phyloP scores from a whole-genome alignment of 495 filamentous ascomycete genomes.

The Lasiosphaeria miniovina region DNA sequence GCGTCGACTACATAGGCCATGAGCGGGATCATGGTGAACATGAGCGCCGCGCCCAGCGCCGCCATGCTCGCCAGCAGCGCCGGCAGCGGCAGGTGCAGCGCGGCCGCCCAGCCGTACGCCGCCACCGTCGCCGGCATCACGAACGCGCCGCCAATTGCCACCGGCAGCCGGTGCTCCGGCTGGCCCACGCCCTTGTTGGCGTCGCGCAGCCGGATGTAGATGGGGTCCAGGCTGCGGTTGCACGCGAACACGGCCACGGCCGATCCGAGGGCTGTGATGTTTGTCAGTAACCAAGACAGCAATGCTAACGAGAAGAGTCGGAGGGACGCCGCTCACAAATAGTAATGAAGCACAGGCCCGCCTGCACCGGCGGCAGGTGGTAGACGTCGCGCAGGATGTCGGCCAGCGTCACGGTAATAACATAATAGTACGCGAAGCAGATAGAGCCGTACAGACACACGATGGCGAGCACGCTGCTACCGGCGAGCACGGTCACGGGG shows the following conservation, averaged over 20 bases:
- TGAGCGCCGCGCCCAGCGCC: conserved; percentile 40
- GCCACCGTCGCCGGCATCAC: conserved; percentile 41
- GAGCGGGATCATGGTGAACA: conserved; percentile 48
- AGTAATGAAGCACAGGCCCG: conserved; percentile 45
- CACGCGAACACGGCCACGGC: conserved; percentile 43
- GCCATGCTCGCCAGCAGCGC: conserved; percentile 41
- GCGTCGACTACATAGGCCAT: conserved; percentile 57
- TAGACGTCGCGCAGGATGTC: conserved; percentile 50
- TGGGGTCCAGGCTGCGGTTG: conserved; percentile 47
- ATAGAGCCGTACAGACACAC: conserved; percentile 50
- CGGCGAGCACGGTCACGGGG: conserved; percentile 46
- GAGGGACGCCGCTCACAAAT: conserved; percentile 45
- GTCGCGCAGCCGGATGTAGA: conserved; percentile 48
- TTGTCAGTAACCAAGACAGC: not conserved
- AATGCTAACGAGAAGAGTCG: not conserved
- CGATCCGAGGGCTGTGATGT: conserved; percentile 48
- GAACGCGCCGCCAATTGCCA: conserved; percentile 43
- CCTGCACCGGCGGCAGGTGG: conserved; percentile 40
- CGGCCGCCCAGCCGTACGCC: conserved; percentile 50
- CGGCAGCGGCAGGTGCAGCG: conserved; percentile 35
- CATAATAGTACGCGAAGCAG: conserved; percentile 52
- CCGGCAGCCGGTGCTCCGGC: conserved; percentile 52
- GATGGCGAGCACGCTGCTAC: conserved; percentile 47
- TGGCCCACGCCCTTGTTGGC: conserved; percentile 35
- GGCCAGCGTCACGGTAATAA: conserved; percentile 51